Evolutionary conservation across 306 rosid genomes (phyloP).

Genomic region (Dryas drummondii): DNA sequence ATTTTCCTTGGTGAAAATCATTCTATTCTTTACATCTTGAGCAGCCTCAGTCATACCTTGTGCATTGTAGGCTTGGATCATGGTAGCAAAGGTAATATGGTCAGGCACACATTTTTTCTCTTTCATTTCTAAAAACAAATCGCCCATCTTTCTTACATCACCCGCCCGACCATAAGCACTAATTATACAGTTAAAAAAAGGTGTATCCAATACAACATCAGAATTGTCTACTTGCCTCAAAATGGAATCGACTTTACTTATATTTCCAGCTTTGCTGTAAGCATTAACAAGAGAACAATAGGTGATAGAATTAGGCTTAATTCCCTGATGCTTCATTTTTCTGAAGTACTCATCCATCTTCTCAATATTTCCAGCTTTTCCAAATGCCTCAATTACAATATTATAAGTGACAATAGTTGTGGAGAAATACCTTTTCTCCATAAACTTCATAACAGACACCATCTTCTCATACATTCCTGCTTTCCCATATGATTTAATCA

Average conservation of each 20-base stretch:
- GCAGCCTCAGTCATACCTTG: constrained; percentile 78
- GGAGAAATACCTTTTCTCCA: constrained; percentile 67
- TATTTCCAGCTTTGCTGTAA: constrained; percentile 56
- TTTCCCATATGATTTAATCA: constrained; percentile 82
- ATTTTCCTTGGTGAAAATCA: constrained; percentile 38
- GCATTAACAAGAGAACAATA: constrained; percentile 83
- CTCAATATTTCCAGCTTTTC: constrained; percentile 67
- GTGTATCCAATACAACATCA: constrained; percentile 72
- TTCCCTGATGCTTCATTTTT: constrained; percentile 75
- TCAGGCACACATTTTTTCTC: constrained; percentile 71
- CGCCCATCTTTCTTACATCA: constrained; percentile 58
- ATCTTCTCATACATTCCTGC: constrained; percentile 68
- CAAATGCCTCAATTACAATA: constrained; percentile 75
- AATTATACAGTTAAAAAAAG: constrained; percentile 75
- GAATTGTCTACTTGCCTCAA: constrained; percentile 77
- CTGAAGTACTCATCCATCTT: constrained; percentile 64
- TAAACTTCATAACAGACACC: constrained; percentile 63
- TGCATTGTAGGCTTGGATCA: constrained; percentile 65
- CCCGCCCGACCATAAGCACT: constrained; percentile 71
- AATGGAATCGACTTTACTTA: constrained; percentile 67
- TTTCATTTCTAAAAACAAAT: constrained; percentile 64
- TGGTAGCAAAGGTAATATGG: constrained; percentile 55
- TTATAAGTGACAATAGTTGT: constrained; percentile 74
- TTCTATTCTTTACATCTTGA: constrained; percentile 47
- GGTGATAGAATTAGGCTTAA: constrained; percentile 82